These are phyloP conservation scores for Alternaria gansuensis DNA, from an alignment of 2,329 filamentous ascomycete genomes.

Conservation along the genomic window DNA sequence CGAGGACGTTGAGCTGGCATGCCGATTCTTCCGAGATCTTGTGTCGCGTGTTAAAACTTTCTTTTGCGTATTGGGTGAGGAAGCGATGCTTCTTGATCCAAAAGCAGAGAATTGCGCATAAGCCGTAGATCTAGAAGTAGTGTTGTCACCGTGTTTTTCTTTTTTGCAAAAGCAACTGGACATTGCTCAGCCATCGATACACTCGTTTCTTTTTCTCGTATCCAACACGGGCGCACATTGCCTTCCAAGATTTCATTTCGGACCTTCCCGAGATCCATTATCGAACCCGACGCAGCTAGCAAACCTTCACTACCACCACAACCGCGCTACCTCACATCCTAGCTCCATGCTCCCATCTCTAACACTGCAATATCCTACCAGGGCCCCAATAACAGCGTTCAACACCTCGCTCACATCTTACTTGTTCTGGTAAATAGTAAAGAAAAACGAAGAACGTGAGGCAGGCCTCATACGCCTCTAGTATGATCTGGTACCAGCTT, in stretches of 20 bases:
- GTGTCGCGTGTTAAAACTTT: not conserved
- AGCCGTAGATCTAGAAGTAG: not conserved
- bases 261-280: not conserved
- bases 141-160: not conserved
- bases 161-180: not conserved
- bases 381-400: constrained; percentile 36
- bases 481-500: constrained; percentile 20
- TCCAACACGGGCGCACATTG: not conserved
- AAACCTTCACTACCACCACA: constrained; percentile 15
- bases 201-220: not conserved
- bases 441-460: constrained; percentile 19
- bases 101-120: constrained; percentile 4
- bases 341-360: not conserved
- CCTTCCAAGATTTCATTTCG: not conserved
- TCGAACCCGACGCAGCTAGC: not conserved
- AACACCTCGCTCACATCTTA: constrained; percentile 20
- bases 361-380: constrained; percentile 29
- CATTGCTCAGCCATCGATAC: not conserved
- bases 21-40: not conserved
- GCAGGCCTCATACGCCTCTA: constrained; percentile 16
- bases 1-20: not conserved
- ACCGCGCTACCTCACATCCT: constrained; percentile 7
- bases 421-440: constrained; percentile 23
- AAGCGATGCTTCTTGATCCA: constrained; percentile 1
- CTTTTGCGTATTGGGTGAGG: not conserved